Base-by-base conservation (phyloP, 2,329 filamentous ascomycete genomes). In the Ceratocystis eucalypticola region DNA sequence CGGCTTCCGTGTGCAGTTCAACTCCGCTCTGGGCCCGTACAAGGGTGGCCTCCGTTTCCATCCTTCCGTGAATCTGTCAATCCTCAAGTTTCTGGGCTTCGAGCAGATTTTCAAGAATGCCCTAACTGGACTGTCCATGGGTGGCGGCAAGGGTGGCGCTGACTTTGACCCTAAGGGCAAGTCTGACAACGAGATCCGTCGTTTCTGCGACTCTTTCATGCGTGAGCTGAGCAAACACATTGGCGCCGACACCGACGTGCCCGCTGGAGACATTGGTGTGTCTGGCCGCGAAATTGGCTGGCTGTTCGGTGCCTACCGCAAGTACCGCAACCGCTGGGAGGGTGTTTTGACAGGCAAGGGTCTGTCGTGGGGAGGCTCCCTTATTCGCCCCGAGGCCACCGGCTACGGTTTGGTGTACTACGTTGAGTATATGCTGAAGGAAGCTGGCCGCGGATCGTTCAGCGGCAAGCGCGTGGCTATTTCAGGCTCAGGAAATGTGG, bases 41-140 rank as follows among this genome's bases (percentile, higher is more conserved):
- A 97, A 97, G 85, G 94, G 94, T 71, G 94, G 94, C 76, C 86
- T 97, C 72, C 84, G 94, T 72, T 91, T 99, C 78, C 94, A 99
- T 78, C 94, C 93, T 69, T 86, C 87, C 10, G 90, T 94, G 77
- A 94, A 88, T 78, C 76, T 88, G 74, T 86, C 83, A 69, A 85
- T 88, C 74, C 85, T 99, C 73, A 99, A 99, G 82, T 97, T 97
- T 81, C 84, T 99, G 75, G 94, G 93, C 71, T 97, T 97, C 74
- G 94, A 99, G 86, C 94, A 97, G 81, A 95, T 93, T 80, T 97
- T 97, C 84, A 97, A 97, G 85, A 97, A 97, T 89, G 94, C 94
- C 71, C 81, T 97, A 72, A 97, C 94, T 69, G 94, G 94, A 74
- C 80, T 76, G 80, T 77, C 74, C 73, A 96, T 99, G 86, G 94